These are phyloP conservation scores for Thalassiosira hispida DNA, from an alignment of 352 stramenopile species.

Conservation along the genomic window DNA sequence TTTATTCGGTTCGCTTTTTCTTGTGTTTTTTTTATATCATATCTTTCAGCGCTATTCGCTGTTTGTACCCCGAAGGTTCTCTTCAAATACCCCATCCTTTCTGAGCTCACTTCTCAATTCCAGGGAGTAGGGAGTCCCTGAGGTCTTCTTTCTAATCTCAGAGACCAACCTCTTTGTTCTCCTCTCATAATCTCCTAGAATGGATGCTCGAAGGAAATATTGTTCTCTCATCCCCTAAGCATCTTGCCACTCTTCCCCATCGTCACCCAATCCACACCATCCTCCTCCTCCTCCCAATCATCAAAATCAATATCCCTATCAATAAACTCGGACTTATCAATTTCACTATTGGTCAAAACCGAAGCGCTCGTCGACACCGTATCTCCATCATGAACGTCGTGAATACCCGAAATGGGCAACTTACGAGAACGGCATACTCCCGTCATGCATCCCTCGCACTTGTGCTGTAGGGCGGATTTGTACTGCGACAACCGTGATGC, in stretches of 20 bases:
- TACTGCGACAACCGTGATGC: constrained; percentile 2
- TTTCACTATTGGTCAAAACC: constrained; percentile 43
- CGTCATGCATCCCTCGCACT: constrained; percentile 45
- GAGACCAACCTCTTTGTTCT: no score
- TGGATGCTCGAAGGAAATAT: no score
- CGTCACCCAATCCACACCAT: constrained; percentile 23
- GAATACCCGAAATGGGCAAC: constrained; percentile 31
- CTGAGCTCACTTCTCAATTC: no score
- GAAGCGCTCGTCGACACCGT: constrained; percentile 45
- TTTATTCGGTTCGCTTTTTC: no score
- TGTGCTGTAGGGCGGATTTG: constrained; percentile 14
- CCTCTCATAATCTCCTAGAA: no score
- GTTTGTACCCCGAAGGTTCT: no score
- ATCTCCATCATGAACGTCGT: constrained; percentile 53
- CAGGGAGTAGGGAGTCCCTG: no score
- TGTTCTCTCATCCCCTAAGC: constrained; percentile 24
- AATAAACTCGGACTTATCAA: constrained; percentile 51
- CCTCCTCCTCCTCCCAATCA: constrained; percentile 47
- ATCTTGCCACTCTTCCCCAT: constrained; percentile 38
- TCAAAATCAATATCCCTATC: constrained; percentile 54
- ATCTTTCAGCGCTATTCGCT: no score
- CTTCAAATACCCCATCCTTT: no score
- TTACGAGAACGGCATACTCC: constrained; percentile 38
- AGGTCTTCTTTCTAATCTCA: no score
- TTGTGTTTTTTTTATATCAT: no score